A percentile compares a stretch with the other conserved stretches of the same genome.
phyloP scores from a whole-genome alignment of 73 alveolate genomes.

The Stentor roeselii region DNA sequence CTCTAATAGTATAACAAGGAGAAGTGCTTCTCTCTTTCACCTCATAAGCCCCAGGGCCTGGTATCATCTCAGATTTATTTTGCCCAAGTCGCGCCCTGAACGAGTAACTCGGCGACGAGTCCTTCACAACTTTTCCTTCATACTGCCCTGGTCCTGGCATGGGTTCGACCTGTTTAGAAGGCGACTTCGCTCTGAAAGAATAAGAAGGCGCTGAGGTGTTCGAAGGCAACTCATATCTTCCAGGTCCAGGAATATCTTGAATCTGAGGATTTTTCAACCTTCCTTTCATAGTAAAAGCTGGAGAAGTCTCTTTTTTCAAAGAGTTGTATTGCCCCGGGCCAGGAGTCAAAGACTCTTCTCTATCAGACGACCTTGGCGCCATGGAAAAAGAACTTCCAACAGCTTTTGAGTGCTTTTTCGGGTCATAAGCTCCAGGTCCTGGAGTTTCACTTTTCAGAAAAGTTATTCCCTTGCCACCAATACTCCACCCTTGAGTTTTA shows the following conservation, averaged over 20 bases:
- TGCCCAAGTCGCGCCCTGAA: background rate
- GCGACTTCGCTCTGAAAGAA: background rate
- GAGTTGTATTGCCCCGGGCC: slow-evolving; percentile 10
- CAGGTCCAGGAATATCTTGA: no score
- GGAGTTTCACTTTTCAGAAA: background rate
- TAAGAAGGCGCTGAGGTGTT: background rate
- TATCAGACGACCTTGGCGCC: background rate
- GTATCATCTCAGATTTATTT: background rate
- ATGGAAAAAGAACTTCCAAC: background rate
- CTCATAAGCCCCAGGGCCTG: slow-evolving; percentile 27
- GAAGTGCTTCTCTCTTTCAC: background rate
- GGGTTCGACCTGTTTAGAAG: no score
- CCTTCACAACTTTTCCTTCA: background rate
- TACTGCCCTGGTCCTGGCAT: slow-evolving; percentile 17
- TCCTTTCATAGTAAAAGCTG: slow-evolving; percentile 12
- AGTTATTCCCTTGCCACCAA: background rate
- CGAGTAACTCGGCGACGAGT: background rate
- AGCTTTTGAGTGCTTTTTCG: background rate
- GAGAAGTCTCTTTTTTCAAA: background rate
- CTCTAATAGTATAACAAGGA: background rate
- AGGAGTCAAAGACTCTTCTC: background rate
- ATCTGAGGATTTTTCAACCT: background rate
- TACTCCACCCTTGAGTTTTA: background rate
- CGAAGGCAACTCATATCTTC: background rate
- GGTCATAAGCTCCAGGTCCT: slow-evolving; percentile 25